Evolutionary conservation across 1,284 basidiomycete species (phyloP).

Genomic region (Leccinum cinnamomeum): DNA sequence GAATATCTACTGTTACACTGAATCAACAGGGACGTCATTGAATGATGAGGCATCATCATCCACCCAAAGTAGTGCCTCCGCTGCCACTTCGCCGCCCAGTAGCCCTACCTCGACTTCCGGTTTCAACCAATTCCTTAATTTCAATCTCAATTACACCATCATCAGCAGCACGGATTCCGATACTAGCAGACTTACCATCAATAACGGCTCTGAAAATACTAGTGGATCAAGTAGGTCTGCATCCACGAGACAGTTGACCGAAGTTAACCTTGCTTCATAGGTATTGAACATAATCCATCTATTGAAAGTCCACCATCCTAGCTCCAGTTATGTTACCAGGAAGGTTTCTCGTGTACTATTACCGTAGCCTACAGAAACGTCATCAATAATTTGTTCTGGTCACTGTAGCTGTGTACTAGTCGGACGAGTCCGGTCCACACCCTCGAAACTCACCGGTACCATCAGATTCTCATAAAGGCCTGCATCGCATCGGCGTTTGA

Average conservation of each 20-base stretch:
- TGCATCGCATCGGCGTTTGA: no score
- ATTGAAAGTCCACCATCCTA: neutral
- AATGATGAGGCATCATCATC: neutral
- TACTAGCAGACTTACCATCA: slow-evolving; percentile 10
- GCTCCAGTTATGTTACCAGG: neutral
- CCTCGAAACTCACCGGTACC: no score
- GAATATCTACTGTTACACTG: neutral
- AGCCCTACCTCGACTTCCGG: slow-evolving; percentile 7
- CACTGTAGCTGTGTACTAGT: neutral
- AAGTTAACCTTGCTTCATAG: neutral
- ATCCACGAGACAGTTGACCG: neutral
- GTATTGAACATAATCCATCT: neutral
- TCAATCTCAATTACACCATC: slow-evolving; percentile 3
- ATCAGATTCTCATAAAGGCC: no score
- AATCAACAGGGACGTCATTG: neutral
- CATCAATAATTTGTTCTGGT: neutral
- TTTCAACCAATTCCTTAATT: neutral
- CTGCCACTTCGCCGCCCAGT: slow-evolving; percentile 3
- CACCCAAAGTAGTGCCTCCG: neutral
- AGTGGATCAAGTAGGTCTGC: slow-evolving; percentile 13
- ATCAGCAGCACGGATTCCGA: slow-evolving; percentile 2
- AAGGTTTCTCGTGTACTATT: slow-evolving; percentile 1
- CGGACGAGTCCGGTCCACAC: no score
- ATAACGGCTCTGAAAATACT: slow-evolving; percentile 1
- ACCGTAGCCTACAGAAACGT: slow-evolving; percentile 2